Evolutionary conservation across 2,329 filamentous ascomycete genomes (phyloP), one percentile per base, ranked within the genome.

Genomic region (Dryadomyces quercus-mongolicae): DNA sequence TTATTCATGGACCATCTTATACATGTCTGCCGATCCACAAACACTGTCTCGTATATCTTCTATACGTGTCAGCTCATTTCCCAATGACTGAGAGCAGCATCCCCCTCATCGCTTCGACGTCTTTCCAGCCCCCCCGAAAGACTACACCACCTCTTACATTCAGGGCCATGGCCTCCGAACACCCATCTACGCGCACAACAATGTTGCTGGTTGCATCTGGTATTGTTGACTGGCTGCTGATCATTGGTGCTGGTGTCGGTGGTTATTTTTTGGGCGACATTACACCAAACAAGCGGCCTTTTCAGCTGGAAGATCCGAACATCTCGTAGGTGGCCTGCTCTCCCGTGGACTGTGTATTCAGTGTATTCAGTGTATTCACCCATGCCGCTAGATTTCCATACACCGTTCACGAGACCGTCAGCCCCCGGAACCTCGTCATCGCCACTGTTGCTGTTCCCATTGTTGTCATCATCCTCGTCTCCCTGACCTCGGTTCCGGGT

Each of bases 191-290:
- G 13, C 36, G 49, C 4, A 13, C 18, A 20, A 25, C 36, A 8
- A 36, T 38, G 9, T 51, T 70, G 22, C 68, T 89, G 44, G 65
- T 84, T 45, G 62, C 80, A 10, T 86, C 85, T 4, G 91, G 91
- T 65, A 68, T 84, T 49, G 70, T 87, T 56, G 87, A 92, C 70
- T 92, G 87, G 87, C 64, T 85, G 49, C 72, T 87, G 56, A 77
- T 87, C 55, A 68, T 85, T 43, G 74, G 68, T 18, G 77, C 81
- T 21, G 81, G 76, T 25, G 74, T 73, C 15, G 70, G 86, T 42
- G 83, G 82, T 54, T 77, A 71, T 54, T 73, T 75, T 7, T 76
- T 88, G 60, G 78, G 78, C 56, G 70, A 71, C 48, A 69, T 83
- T 52, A 72, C 74, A 1, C 86, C 86, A 0, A 86, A 83, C 62